Percentiles rank a stretch among this genome's conserved stretches.
Conservation (phyloP, 768 basidiomycete genomes). For the Pholiota molesta region DNA sequence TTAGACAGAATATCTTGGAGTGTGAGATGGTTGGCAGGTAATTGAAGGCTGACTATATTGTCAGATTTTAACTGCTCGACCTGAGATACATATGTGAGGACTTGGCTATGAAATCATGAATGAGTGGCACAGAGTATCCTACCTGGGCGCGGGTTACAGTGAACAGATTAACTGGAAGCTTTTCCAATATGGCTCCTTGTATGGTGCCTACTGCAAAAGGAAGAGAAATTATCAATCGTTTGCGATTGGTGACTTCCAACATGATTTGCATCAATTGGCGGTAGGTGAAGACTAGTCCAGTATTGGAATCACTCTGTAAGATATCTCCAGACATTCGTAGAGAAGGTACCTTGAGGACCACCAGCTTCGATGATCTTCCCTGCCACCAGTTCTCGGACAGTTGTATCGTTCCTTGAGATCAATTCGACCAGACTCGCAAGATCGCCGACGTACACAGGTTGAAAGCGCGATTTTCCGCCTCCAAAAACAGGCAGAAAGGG, state of each 20-base stretch:
- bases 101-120: not conserved
- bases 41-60: conserved; percentile 48
- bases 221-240: conserved; percentile 62
- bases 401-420: conserved; percentile 47
- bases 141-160: conserved; percentile 76
- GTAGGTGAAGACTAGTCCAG: conserved; percentile 63
- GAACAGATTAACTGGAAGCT: conserved; percentile 63
- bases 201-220: conserved; percentile 64
- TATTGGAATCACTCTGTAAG: not conserved
- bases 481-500: conserved; percentile 81
- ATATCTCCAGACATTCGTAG: not conserved
- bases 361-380: conserved; percentile 54
- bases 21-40: conserved; percentile 29
- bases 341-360: conserved; percentile 36
- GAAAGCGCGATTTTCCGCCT: conserved; percentile 66
- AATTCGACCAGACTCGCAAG: conserved; percentile 64
- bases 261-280: conserved; percentile 68
- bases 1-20: conserved; percentile 42
- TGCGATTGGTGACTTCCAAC: conserved; percentile 52
- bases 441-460: conserved; percentile 76
- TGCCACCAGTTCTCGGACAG: conserved; percentile 44
- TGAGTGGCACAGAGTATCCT: conserved; percentile 1
- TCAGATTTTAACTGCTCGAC: conserved; percentile 64
- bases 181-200: conserved; percentile 69
- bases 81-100: conserved; percentile 32